A percentile compares a stretch with the other conserved stretches of the same genome.
Evolutionary conservation across 129 eudicot species (phyloP).

Genomic region (Pseudognaphalium luteoalbum): DNA sequence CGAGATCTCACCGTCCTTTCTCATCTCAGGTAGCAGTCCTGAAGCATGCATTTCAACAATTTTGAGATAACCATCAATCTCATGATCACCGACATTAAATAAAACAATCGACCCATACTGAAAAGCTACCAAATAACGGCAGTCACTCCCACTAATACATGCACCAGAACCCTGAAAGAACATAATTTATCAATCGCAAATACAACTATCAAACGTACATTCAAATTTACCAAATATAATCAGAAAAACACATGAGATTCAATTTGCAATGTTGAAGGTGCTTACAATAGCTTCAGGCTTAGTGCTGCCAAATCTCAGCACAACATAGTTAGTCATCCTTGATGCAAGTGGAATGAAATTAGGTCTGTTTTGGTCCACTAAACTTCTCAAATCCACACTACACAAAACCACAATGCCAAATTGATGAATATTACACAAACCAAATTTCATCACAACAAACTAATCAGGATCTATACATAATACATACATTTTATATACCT

Average conservation of each 20-base stretch:
- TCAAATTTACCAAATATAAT: conserved; percentile 4
- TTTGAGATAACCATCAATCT: conserved; percentile 83
- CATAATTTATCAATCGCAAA: conserved; percentile 7
- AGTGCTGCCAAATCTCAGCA: conserved; percentile 65
- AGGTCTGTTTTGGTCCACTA: conserved; percentile 71
- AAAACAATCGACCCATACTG: conserved; percentile 92
- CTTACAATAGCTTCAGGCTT: conserved; percentile 56
- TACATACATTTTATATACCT: conserved; percentile 42
- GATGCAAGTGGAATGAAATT: conserved; percentile 79
- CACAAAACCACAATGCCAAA: conserved; percentile 31
- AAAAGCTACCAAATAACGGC: conserved; percentile 84
- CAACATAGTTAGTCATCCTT: conserved; percentile 89
- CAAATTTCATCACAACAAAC: conserved; percentile 2
- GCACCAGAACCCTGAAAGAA: conserved; percentile 60
- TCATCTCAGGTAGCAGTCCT: conserved; percentile 86
- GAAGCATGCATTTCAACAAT: conserved; percentile 80
- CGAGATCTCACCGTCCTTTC: conserved; percentile 73
- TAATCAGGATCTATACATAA: conserved; percentile 3
- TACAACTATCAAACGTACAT: conserved; percentile 7
- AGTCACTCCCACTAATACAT: conserved; percentile 62
- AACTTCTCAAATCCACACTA: conserved; percentile 88
- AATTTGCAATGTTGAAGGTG: neutral
- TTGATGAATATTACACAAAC: conserved; percentile 1
- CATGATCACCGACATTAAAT: conserved; percentile 80
- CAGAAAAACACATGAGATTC: conserved; percentile 13